These are phyloP conservation scores for Lachnellula arida DNA, from an alignment of 2,329 filamentous ascomycete species.

Conservation along the genomic window DNA sequence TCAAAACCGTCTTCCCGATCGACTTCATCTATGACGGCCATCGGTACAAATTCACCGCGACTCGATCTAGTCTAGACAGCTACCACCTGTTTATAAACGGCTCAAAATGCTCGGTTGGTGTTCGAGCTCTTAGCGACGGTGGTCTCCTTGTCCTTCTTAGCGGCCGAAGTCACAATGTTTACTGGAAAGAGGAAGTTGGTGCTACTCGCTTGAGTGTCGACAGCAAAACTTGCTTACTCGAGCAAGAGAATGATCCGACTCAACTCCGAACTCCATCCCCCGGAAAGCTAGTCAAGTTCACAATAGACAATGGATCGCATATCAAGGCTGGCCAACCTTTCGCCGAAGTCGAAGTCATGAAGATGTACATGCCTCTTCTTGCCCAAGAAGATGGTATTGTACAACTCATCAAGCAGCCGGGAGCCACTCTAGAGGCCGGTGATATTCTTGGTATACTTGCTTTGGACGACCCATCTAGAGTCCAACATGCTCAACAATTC, in stretches of 20 bases:
- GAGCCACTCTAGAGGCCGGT: constrained; percentile 93
- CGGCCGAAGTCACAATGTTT: constrained; percentile 94
- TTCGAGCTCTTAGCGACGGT: constrained; percentile 88
- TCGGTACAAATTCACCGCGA: constrained; percentile 97
- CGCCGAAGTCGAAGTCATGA: constrained; percentile 99
- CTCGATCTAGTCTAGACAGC: constrained; percentile 84
- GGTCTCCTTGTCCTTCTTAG: constrained; percentile 86
- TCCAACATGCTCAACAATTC: constrained; percentile 95
- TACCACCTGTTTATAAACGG: constrained; percentile 99
- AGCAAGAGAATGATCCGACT: constrained; percentile 98
- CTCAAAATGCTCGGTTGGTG: constrained; percentile 89
- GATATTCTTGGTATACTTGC: constrained; percentile 97
- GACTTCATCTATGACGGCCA: constrained; percentile 98
- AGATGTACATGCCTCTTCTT: constrained; percentile 99
- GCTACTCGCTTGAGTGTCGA: constrained; percentile 94
- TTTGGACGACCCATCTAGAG: constrained; percentile 88
- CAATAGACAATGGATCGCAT: constrained; percentile 91
- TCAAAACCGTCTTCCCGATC: constrained; percentile 95
- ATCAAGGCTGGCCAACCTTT: constrained; percentile 88
- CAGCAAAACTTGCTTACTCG: constrained; percentile 94
- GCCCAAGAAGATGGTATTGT: constrained; percentile 94
- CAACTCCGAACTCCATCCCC: constrained; percentile 92
- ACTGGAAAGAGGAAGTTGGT: constrained; percentile 99
- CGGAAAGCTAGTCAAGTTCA: constrained; percentile 97
- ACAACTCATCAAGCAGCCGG: constrained; percentile 98